Evolutionary conservation across 164 flowering plant species (phyloP).

Genomic region (Stephania cephalantha): DNA sequence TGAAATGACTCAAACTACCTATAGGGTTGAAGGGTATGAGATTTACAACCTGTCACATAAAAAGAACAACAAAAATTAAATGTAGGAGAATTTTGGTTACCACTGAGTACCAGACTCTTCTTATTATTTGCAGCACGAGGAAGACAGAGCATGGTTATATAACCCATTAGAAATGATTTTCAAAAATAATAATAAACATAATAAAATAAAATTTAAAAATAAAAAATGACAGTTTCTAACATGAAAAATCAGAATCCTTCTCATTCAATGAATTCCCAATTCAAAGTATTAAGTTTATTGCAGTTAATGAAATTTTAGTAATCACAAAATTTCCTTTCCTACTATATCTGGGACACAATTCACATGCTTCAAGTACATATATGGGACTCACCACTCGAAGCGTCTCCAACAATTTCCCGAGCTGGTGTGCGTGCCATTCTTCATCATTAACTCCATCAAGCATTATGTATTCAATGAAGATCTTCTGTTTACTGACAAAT

Average conservation of each 20-base stretch:
- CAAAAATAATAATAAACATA: background rate
- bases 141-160: background rate
- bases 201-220: no score
- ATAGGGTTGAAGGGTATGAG: conserved; percentile 97
- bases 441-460: conserved; percentile 92
- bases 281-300: background rate
- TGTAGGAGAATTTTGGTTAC: background rate
- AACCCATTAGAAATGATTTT: background rate
- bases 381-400: conserved; percentile 71
- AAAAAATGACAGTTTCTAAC: background rate
- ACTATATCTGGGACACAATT: background rate
- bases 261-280: background rate
- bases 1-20: conserved; percentile 55
- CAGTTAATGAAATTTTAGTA: background rate
- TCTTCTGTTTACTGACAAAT: conserved; percentile 68
- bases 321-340: background rate
- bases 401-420: conserved; percentile 70
- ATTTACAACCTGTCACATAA: conserved; percentile 66
- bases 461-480: conserved; percentile 96
- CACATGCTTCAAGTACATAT: background rate
- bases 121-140: background rate
- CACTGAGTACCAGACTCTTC: background rate
- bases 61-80: background rate
- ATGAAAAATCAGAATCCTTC: background rate
- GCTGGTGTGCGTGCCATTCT: conserved; percentile 85